A percentile compares a stretch with the other conserved stretches of the same genome.
These are phyloP conservation scores for Pestalotiopsis sp. DNA, from an alignment of 2,329 filamentous ascomycete species.

Conservation along the genomic window DNA sequence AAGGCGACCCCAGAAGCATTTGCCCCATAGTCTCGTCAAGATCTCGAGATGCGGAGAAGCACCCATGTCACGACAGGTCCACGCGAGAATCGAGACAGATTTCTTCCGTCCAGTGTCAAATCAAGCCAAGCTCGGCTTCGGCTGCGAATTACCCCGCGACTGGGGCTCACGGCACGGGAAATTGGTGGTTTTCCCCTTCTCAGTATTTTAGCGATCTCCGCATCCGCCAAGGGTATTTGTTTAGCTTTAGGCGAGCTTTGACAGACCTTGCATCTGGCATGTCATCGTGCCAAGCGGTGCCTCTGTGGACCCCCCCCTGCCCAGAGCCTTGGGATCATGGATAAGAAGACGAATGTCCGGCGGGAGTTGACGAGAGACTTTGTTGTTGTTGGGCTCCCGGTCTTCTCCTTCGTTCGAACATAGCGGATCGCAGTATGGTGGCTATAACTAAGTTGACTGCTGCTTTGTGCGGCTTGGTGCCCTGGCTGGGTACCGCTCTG, in stretches of 20 bases:
- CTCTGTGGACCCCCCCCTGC: background rate
- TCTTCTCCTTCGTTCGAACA: background rate
- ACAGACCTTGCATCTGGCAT: background rate
- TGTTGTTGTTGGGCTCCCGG: background rate
- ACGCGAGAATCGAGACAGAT: background rate
- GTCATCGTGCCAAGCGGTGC: background rate
- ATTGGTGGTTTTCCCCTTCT: background rate
- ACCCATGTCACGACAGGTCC: background rate
- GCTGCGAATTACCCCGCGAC: conserved; percentile 18
- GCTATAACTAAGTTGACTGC: conserved; percentile 2
- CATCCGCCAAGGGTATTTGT: background rate
- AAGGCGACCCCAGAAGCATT: background rate
- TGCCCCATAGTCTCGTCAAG: background rate
- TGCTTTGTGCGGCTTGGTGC: conserved; percentile 12
- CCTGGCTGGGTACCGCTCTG: conserved; percentile 12
- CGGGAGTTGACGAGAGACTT: background rate
- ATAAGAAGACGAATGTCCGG: background rate
- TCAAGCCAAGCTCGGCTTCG: conserved; percentile 11
- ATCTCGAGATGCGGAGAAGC: conserved; percentile 2
- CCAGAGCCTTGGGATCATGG: background rate
- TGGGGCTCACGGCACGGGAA: conserved; percentile 7
- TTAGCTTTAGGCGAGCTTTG: background rate
- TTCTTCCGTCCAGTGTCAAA: background rate
- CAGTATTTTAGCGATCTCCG: conserved; percentile 11
- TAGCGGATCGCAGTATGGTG: background rate